Evolutionary conservation across 441 rosid genomes (phyloP), one percentile per base, ranked within the genome.

Genomic region (Populus hybrid): DNA sequence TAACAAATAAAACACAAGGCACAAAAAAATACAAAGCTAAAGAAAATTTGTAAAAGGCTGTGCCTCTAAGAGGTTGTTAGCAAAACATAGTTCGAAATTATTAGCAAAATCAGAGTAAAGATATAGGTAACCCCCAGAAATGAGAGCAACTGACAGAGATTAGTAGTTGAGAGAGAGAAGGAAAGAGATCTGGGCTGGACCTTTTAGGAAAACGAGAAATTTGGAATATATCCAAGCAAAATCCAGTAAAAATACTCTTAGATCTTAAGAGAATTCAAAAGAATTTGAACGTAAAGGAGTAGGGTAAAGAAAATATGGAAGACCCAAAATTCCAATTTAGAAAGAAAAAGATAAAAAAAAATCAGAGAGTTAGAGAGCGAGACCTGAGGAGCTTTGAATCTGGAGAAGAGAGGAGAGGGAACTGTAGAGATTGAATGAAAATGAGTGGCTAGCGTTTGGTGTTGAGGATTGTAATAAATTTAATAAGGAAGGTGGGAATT

Each of bases 301-400:
- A 21, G 21, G 0, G 10, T 10, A 63, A 63, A 21, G 7, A 63
- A 63, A 63, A 63, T 63, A 23, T 4, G 28, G 10, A 9, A 10
- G 66, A 10, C 66, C 28, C 28, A 23, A 26, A 23, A 10, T 1
- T 3, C 14, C 66, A 21, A 9, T 23, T 63, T 12, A 9, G 26
- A 3, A 9, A 21, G 1, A 61, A 10, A 21, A 4, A 1, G 10
- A 23, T 23, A 23, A 61, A 9, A 20, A 3, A 18, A n/a, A 59
- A 9, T 0, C 6, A 21, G 26, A 67, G 42, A 34, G 42, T 59
- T 36, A 68, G 75, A 71, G 69, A 77, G 35, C 53, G 46, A 71
- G 46, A 80, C 82, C 82, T 80, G 71, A 23, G 38, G 20, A 24
- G 23, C 18, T 4, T 23, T 40, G 67, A 20, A 70, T 65, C 11